Percentiles rank a stretch among this genome's conserved stretches.
Conservation (phyloP, 148 eudicot species). For the Cornus kousa region DNA sequence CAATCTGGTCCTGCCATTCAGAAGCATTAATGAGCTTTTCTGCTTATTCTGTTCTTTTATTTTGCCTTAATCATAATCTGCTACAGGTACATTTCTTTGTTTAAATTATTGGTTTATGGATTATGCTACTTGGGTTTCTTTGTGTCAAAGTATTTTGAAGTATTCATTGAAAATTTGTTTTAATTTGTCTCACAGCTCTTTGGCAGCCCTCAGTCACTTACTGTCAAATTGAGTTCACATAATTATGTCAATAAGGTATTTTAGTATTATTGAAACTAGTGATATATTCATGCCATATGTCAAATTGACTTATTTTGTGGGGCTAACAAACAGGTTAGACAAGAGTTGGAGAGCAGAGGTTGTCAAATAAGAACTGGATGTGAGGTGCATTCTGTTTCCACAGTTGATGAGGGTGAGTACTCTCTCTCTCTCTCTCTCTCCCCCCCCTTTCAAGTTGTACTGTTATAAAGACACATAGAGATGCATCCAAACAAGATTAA, state of each 20-base stretch:
- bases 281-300: neutral
- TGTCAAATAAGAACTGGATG: slow-evolving; percentile 59
- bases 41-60: slow-evolving; percentile 77
- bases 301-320: slow-evolving; percentile 6
- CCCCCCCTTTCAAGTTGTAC: neutral
- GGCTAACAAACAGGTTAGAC: slow-evolving; percentile 39
- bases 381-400: slow-evolving; percentile 50
- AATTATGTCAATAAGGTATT: slow-evolving; percentile 40
- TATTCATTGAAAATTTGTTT: neutral
- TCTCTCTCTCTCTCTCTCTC: no score
- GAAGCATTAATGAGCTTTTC: slow-evolving; percentile 78
- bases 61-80: slow-evolving; percentile 88
- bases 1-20: slow-evolving; percentile 92
- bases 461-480: no score
- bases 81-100: slow-evolving; percentile 89
- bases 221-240: slow-evolving; percentile 53
- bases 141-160: no score
- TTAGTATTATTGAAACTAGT: neutral
- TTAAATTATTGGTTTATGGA: no score
- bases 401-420: slow-evolving; percentile 56
- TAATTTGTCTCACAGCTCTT: slow-evolving; percentile 31
- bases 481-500: no score
- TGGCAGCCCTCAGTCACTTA: slow-evolving; percentile 62
- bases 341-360: slow-evolving; percentile 57
- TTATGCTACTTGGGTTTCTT: no score